These are phyloP conservation scores for Teunomyces lycoperdinae DNA, from an alignment of 805 yeast genomes.

Conservation along the genomic window DNA sequence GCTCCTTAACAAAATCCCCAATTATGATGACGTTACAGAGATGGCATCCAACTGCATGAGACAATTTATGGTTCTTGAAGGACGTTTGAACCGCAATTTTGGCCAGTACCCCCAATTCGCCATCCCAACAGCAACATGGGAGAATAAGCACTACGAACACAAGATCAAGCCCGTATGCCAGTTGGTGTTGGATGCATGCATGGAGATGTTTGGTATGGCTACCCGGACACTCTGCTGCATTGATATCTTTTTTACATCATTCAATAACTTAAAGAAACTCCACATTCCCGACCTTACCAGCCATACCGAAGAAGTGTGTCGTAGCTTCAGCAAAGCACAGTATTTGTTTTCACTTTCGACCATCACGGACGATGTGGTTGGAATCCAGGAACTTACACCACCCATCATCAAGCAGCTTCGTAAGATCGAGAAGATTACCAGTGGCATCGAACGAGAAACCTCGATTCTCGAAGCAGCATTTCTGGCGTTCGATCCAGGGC, in stretches of 20 bases:
- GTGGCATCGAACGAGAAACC: slow-evolving; percentile 35
- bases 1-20: slow-evolving; percentile 34
- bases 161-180: slow-evolving; percentile 11
- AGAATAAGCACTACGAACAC: slow-evolving; percentile 13
- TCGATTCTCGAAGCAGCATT: slow-evolving; percentile 27
- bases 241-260: slow-evolving; percentile 36
- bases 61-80: slow-evolving; percentile 25
- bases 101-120: slow-evolving; percentile 13
- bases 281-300: slow-evolving; percentile 32
- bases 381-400: slow-evolving; percentile 19
- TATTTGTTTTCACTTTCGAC: slow-evolving; percentile 30
- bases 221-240: slow-evolving; percentile 31
- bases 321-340: slow-evolving; percentile 23
- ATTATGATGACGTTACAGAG: slow-evolving; percentile 40
- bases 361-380: slow-evolving; percentile 25
- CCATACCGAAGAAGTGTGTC: slow-evolving; percentile 29
- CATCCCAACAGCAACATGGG: slow-evolving; percentile 14
- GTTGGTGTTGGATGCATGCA: slow-evolving; percentile 9
- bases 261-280: slow-evolving; percentile 34
- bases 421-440: slow-evolving; percentile 37
- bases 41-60: slow-evolving; percentile 24
- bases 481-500: slow-evolving; percentile 30
- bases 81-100: slow-evolving; percentile 28
- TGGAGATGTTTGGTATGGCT: slow-evolving; percentile 14
- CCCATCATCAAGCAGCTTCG: slow-evolving; percentile 26